Base-by-base conservation (phyloP, 225 moss, liverwort and hornwort genomes). In the Physcomitrellopsis africana region DNA sequence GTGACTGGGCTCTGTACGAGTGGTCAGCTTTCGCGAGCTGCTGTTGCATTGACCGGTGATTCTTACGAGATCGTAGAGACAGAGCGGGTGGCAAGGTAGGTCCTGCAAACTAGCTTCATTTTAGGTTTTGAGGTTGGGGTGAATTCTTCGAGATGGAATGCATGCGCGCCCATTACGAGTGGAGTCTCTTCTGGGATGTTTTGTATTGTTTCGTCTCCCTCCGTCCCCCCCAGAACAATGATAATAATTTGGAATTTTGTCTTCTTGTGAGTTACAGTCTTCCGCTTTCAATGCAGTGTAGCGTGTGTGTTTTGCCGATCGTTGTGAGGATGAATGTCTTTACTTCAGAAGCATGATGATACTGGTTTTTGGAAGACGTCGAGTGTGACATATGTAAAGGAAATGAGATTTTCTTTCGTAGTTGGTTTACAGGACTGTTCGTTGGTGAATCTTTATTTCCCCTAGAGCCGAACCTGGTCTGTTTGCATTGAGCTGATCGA, bases 21-120 rank as follows among this genome's bases (percentile, higher is more conserved):
- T 8, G 32, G 32, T 37, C 24, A 70, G 72, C 60, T 76, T 63
- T 41, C 44, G 52, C 45, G 45, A 44, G 58, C 23, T 77, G 44
- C 58, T 73, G 73, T 54, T 81, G 45, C 32, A 76, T 41, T 42
- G 44, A 49, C 68, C 56, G 72, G 20, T 64, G 82, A 29, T 19
- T 41, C 45, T 46, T 54, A 52, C 26, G 71, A 76, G 81, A 67
- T 60, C 66, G 43, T 47, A 78, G 74, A 74, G 45, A 51, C 69
- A 8, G 51, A 63, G 57, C 43, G 43, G 51, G 44, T 37, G 32
- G 32, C 32, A 37, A 69, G 67, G 54, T 66, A 8, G 51, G 75
- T 54, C 19, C 24, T 56, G 51, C 52, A 7, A 57, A 37, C 44
- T n/a, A 18, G 53, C 32, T 56, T 9, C 17, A 8, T 42, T n/a